Conservation (phyloP, 1,284 basidiomycete genomes). For the Ustilago xerochloae region DNA sequence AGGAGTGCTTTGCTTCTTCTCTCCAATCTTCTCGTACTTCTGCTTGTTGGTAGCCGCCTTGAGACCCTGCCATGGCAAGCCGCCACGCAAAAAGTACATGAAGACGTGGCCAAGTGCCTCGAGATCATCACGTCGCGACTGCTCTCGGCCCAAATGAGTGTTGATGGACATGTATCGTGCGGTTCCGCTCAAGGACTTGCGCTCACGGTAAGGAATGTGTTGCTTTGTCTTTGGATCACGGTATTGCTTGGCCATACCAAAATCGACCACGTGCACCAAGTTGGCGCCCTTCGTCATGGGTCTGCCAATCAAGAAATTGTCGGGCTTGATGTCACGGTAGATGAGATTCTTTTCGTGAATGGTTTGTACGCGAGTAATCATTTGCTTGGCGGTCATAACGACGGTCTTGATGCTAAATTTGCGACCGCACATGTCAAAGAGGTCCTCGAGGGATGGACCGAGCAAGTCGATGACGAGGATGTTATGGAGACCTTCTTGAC, state of each 20-base stretch:
- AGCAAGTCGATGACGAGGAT: constrained; percentile 95
- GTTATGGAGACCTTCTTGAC: constrained; percentile 96
- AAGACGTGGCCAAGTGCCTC: constrained; percentile 96
- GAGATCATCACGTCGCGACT: constrained; percentile 91
- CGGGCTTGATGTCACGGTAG: constrained; percentile 96
- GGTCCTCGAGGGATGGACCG: constrained; percentile 89
- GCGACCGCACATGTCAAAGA: constrained; percentile 95
- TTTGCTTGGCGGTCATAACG: constrained; percentile 95
- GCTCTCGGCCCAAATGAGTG: constrained; percentile 92
- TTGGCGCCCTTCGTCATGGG: constrained; percentile 87
- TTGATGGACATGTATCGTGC: constrained; percentile 98
- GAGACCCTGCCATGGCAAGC: constrained; percentile 93
- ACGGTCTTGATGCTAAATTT: constrained; percentile 96
- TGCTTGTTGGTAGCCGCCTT: constrained; percentile 98
- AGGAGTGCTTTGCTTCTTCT: constrained; percentile 96
- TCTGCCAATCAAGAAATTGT: constrained; percentile 93
- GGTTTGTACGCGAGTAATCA: constrained; percentile 83
- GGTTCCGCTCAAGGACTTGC: constrained; percentile 88
- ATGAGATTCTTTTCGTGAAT: constrained; percentile 98
- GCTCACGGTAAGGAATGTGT: constrained; percentile 94
- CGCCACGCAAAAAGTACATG: constrained; percentile 93
- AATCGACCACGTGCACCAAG: constrained; percentile 87
- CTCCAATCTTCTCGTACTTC: constrained; percentile 98
- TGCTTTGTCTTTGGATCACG: constrained; percentile 96
- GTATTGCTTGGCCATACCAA: constrained; percentile 98